phyloP scores from a whole-genome alignment of 495 filamentous ascomycete genomes.

The Penicillium nucicola region DNA sequence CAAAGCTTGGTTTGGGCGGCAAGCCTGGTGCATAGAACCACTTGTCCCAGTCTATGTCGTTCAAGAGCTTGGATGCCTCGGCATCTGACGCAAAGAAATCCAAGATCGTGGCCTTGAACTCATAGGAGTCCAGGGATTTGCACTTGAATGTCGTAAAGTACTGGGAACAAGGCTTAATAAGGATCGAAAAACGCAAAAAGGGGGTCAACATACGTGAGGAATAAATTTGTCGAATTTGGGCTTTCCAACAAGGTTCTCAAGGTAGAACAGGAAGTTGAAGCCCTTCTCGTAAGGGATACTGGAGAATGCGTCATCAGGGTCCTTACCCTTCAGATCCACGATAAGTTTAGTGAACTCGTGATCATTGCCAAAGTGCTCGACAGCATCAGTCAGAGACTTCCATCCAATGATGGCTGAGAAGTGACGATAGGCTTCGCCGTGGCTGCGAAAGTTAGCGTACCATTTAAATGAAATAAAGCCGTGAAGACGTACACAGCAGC shows the following conservation, averaged over 20 bases:
- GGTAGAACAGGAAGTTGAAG: constrained; percentile 74
- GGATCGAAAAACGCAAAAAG: background rate
- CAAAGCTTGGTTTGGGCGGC: constrained; percentile 85
- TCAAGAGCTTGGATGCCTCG: constrained; percentile 62
- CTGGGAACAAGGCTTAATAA: constrained; percentile 27
- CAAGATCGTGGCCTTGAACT: constrained; percentile 84
- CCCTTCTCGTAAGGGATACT: constrained; percentile 75
- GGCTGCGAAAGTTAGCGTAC: constrained; percentile 29
- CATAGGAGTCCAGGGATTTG: constrained; percentile 84
- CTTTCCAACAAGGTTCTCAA: constrained; percentile 83
- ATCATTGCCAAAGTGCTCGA: constrained; percentile 71
- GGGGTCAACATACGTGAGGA: constrained; percentile 56
- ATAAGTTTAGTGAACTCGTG: constrained; percentile 93
- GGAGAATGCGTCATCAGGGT: constrained; percentile 94
- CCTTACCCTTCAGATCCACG: constrained; percentile 79
- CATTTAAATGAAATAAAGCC: background rate
- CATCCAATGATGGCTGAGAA: constrained; percentile 83
- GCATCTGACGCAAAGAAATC: constrained; percentile 74
- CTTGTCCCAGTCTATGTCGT: constrained; percentile 77
- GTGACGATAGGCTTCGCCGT: constrained; percentile 80
- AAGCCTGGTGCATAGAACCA: constrained; percentile 84
- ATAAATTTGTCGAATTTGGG: constrained; percentile 90
- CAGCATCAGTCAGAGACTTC: constrained; percentile 66
- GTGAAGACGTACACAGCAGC: constrained; percentile 26
- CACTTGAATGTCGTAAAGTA: constrained; percentile 81